Conservation (phyloP, 2,329 filamentous ascomycete species). For the Apiospora pterosperma region DNA sequence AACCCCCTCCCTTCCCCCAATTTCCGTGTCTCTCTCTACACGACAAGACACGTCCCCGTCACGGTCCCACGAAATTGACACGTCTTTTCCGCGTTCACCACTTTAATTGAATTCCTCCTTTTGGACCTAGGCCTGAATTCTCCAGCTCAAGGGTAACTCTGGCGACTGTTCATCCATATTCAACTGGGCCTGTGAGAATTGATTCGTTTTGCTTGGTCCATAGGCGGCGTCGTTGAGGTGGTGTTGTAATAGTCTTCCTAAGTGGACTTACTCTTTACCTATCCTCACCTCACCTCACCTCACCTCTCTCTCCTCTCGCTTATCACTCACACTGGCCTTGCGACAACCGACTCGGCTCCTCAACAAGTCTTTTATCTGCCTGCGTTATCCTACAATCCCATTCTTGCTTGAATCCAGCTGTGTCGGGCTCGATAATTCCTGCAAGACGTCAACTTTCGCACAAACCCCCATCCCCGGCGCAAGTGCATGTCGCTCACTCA, state of each 20-base stretch:
- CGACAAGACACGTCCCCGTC: conserved; percentile 15
- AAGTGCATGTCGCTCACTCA: background rate
- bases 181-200: background rate
- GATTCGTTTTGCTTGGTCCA: background rate
- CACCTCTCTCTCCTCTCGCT: background rate
- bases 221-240: background rate
- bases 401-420: background rate
- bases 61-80: conserved; percentile 33
- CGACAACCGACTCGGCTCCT: background rate
- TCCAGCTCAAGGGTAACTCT: conserved; percentile 1
- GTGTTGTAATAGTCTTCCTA: background rate
- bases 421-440: background rate
- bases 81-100: conserved; percentile 19
- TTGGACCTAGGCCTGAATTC: conserved; percentile 3
- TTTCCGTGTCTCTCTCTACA: conserved; percentile 7
- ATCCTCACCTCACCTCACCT: background rate
- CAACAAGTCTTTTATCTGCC: background rate
- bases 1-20: background rate
- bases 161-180: background rate
- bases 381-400: background rate
- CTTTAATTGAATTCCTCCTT: conserved; percentile 29
- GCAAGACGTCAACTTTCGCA: background rate
- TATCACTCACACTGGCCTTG: background rate
- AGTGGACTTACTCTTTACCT: no score
- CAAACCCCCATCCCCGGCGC: background rate